phyloP scores from a whole-genome alignment of 768 basidiomycete species.

The Cystobasidium onofrii region DNA sequence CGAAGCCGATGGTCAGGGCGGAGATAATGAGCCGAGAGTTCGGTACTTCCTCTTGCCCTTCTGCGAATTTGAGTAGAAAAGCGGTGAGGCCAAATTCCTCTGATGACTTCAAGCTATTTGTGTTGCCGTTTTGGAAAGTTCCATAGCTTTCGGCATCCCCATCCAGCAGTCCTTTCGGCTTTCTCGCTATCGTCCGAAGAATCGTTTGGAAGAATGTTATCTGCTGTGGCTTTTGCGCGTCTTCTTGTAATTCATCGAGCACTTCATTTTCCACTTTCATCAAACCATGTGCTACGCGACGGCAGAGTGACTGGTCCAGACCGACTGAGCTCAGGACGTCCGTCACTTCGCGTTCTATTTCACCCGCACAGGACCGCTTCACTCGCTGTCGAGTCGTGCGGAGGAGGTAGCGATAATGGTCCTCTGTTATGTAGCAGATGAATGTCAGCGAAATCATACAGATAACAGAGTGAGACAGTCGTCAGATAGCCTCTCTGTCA shows the following conservation, averaged over 20 bases:
- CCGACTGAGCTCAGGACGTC: conserved; percentile 81
- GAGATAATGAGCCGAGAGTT: conserved; percentile 73
- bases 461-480: no score
- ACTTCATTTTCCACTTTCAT: conserved; percentile 48
- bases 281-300: conserved; percentile 67
- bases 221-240: conserved; percentile 18
- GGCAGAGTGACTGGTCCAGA: conserved; percentile 71
- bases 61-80: conserved; percentile 93
- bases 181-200: conserved; percentile 36
- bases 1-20: conserved; percentile 88
- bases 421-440: background rate
- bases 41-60: conserved; percentile 86
- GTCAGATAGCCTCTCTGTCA: no score
- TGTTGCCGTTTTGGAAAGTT: conserved; percentile 54
- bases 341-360: conserved; percentile 91
- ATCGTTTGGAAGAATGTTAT: conserved; percentile 36
- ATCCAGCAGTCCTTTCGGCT: conserved; percentile 27
- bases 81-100: conserved; percentile 78
- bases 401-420: conserved; percentile 34
- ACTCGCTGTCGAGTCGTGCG: conserved; percentile 57
- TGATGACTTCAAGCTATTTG: conserved; percentile 56
- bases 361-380: conserved; percentile 77
- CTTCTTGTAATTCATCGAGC: conserved; percentile 55
- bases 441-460: conserved; percentile 56
- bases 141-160: conserved; percentile 6